Base-by-base conservation (phyloP, 768 basidiomycete species). In the Rhizopogon sp. region DNA sequence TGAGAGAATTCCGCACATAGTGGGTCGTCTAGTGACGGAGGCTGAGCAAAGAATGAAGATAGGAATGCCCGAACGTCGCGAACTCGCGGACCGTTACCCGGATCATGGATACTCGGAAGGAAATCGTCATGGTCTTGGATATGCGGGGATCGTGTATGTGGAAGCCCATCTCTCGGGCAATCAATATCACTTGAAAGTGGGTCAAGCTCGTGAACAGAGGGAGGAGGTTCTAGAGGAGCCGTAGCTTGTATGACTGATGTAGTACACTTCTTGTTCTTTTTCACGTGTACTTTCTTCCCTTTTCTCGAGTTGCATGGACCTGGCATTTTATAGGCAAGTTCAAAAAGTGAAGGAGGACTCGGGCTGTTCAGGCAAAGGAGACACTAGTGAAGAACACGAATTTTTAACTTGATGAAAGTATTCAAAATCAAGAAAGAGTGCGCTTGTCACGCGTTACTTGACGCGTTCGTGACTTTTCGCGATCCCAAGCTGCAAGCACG, bases 71-170 rank as follows among this genome's bases (percentile, higher is more conserved):
- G 73, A n/a, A 79, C 70, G 64, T 88, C 77, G 10, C 82, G 77
- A 9, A 93, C 87, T 42, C 88, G 85, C 8, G 87, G 86, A 0
- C 90, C 90, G 57, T 84, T 87, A 33, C 90, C 90, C 0, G 87
- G 87, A 66, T 92, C 86, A 56, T 87, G 71, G 17, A 92, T 87
- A 61, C 83, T 85, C 11, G 88, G 87, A 47, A 74, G 52, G 0
- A 58, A 3, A 0, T 60, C 62, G 40, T 61, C 52, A 7, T 56
- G 51, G 41, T 56, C 39, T 33, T 40, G 44, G 33, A 49, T 50
- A 37, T 47, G 7, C 11, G 33, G 47, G 6, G n/a, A n/a, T 43
- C 16, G 14, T 17, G 49, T 17, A 25, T 14, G 35, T 29, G 57
- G 22, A 44, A 25, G 25, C 4, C 25, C 25, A 25, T 25, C 25